Evolutionary conservation across 2,329 filamentous ascomycete species (phyloP).

Genomic region (Laburnicola sp.): DNA sequence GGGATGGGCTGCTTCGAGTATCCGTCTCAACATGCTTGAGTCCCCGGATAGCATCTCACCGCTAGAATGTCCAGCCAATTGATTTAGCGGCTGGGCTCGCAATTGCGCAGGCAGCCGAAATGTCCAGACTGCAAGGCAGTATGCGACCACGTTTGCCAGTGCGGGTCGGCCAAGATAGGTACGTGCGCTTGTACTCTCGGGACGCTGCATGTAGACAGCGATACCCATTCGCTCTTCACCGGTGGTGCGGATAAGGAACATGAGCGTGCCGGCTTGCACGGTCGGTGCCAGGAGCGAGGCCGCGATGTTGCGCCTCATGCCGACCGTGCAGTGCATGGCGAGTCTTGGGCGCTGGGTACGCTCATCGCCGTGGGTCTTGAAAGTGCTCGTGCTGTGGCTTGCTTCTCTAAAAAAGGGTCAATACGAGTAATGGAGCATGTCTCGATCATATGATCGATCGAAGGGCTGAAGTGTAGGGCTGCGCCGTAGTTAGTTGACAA

Average conservation of each 20-base stretch:
- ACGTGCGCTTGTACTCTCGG: conserved; percentile 40
- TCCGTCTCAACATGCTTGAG: conserved; percentile 11
- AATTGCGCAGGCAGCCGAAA: conserved; percentile 22
- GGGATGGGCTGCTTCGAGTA: conserved; percentile 29
- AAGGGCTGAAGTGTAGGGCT: not conserved
- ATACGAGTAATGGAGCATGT: not conserved
- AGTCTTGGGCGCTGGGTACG: conserved; percentile 9
- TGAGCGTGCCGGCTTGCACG: conserved; percentile 1
- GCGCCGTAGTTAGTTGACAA: not conserved
- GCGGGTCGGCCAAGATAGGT: conserved; percentile 22
- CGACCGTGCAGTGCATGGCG: not conserved
- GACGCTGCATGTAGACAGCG: conserved; percentile 33
- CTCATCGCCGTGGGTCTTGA: conserved; percentile 11
- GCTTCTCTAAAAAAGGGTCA: too few relatives aligned
- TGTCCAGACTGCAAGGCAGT: conserved; percentile 16
- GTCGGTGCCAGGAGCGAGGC: not conserved
- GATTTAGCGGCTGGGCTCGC: conserved; percentile 8
- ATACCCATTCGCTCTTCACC: conserved; percentile 29
- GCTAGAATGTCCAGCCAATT: conserved; percentile 22
- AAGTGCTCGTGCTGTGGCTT: not conserved
- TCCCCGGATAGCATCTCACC: conserved; percentile 16
- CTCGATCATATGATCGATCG: not conserved
- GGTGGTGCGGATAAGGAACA: conserved; percentile 21
- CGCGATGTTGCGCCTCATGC: not conserved
- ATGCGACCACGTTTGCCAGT: conserved; percentile 40